Base-by-base conservation (phyloP, 768 basidiomycete species). In the Tricholoma sp. region DNA sequence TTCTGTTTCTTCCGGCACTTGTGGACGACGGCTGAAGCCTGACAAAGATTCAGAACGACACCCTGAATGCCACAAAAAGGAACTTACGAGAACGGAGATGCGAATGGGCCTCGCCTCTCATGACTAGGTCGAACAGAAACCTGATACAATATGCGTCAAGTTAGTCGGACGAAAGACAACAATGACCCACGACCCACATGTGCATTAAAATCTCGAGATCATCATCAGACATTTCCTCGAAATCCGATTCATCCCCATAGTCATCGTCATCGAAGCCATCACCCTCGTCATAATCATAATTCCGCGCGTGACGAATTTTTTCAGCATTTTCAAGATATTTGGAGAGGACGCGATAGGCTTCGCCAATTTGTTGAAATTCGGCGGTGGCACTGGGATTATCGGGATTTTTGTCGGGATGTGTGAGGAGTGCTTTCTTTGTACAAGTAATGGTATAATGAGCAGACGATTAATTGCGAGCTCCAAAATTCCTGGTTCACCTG, bases 331-430 rank as follows among this genome's bases (percentile, higher is more conserved):
- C 79, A 19, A 85, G 68, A 63, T 87, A 79, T 59, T 80, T 80
- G 55, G 81, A 68, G 24, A 91, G 74, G 29, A 80, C 66, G 47
- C 79, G 76, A 71, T 89, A 92, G 4, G 89, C 88, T 57, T 83
- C 85, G 57, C 85, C 79, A 46, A 92, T 67, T 52, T 74, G 71
- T 69, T 91, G 88, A 64, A 91, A 91, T 66, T 85, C 76, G 3
- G 75, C 76, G 37, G 88, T 89, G 47, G 87, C 88, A 61, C 78
- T 74, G 39, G 77, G 78, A 61, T 89, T 82, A 41, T 78, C 79
- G 0, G 78, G 83, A 57, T 89, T 89, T 72, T 89, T 90, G 72
- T 89, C 89, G 7, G 89, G 88, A 71, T 91, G 89, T 0, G 83
- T 86, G 18, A 77, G 77, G 21, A 89, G 72, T 4, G 87, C 87